Evolutionary conservation across 805 yeast species (phyloP).

Genomic region (Kodamaea hsintzibuensis): DNA sequence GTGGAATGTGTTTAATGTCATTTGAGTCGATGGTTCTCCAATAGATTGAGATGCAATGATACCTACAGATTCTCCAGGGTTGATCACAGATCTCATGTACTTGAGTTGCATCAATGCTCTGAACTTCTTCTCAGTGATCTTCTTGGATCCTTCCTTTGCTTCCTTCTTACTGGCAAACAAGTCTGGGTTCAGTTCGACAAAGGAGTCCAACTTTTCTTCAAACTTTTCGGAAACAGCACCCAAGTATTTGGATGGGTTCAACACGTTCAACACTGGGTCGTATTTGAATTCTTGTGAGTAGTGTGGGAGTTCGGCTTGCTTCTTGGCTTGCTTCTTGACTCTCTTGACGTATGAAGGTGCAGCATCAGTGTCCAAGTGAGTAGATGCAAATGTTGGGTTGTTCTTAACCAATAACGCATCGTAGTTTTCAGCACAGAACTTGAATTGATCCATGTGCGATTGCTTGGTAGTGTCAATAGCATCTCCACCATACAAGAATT

Average conservation of each 20-base stretch:
- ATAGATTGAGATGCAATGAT: slow-evolving; percentile 97
- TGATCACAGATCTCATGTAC: slow-evolving; percentile 91
- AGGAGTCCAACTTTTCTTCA: slow-evolving; percentile 74
- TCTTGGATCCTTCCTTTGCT: slow-evolving; percentile 46
- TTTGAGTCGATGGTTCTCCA: slow-evolving; percentile 99
- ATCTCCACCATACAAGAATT: slow-evolving; percentile 97
- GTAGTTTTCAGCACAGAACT: slow-evolving; percentile 90
- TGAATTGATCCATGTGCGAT: slow-evolving; percentile 89
- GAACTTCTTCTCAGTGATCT: slow-evolving; percentile 76
- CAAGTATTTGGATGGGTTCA: slow-evolving; percentile 83
- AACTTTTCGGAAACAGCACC: slow-evolving; percentile 93
- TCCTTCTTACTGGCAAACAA: slow-evolving; percentile 58
- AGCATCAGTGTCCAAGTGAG: slow-evolving; percentile 78
- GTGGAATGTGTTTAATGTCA: slow-evolving; percentile 96
- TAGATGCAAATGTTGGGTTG: slow-evolving; percentile 71
- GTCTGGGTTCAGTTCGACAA: slow-evolving; percentile 55
- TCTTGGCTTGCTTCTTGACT: slow-evolving; percentile 68
- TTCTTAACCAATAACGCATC: slow-evolving; percentile 83
- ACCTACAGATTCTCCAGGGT: slow-evolving; percentile 98
- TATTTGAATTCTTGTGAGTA: slow-evolving; percentile 62
- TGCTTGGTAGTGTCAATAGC: slow-evolving; percentile 92
- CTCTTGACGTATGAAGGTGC: slow-evolving; percentile 84
- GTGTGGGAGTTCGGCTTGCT: slow-evolving; percentile 63
- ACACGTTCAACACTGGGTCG: slow-evolving; percentile 86
- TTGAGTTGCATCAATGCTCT: slow-evolving; percentile 96